Base-by-base conservation (phyloP, 352 stramenopile genomes). In the Pythium phragmitis region DNA sequence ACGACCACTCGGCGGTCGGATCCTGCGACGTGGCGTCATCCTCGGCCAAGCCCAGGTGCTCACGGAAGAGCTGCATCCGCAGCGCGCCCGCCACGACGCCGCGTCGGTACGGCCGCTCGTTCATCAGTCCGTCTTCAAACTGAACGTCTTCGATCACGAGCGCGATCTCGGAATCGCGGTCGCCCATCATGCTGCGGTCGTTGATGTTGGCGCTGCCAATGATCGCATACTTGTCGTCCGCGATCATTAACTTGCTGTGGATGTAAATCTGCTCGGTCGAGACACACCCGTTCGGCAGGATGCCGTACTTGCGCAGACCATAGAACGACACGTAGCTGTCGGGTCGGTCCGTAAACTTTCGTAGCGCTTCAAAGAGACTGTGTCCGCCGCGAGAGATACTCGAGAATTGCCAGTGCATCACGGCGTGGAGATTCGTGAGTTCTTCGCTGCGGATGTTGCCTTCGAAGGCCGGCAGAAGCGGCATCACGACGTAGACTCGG, bases 121-220 rank as follows among this genome's bases (percentile, higher is more conserved):
- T 90, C 82, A 92, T 92, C 19, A 75, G 43, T 34, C 85, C 83
- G 26, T 89, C 80, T 41, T 91, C 76, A 69, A 92, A 89, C 55
- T 91, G 76, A 58, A 87, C 82, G 52, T 96, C 87, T 62, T 96
- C 85, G 12, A 96, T 82, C 57, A 96, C 75, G 33, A 96, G 57
- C 23, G 80, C 87, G 65, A 96, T 96, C 46, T 96, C 87, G 23
- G 85, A 94, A 63, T 96, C 87, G 45, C 92, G 89, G 47, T 97
- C 87, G 42, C 94, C 94, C 50, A 91, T 89, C 83, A 98, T 95
- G 65, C 89, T 98, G 8, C 94, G 89, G 65, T 98, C 92, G 54
- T 98, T 98, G 57, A 98, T 98, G 76, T 98, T 98, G 11, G 93
- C 94, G 56, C 87, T 97, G 19, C 94, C 94, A 48, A 98, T 85